Base-by-base conservation (phyloP, 306 rosid species). In the Gynostemma pentaphyllum region DNA sequence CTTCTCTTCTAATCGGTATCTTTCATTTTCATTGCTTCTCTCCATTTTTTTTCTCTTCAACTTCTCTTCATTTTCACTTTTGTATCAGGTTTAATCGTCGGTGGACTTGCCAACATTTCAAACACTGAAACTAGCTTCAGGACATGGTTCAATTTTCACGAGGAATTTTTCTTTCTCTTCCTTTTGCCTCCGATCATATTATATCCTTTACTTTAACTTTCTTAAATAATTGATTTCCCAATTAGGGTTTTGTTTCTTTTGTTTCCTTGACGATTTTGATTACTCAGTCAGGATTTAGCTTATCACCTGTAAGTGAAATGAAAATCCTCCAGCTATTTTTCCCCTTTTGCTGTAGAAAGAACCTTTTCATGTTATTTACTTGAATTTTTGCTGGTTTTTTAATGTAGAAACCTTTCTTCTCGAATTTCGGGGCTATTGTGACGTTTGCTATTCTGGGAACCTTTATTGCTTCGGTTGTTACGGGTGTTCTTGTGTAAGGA, bases 211-310 rank as follows among this genome's bases (percentile, higher is more conserved):
- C 4, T 52, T 14, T 12, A 7, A n/a, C n/a, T n/a, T n/a, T n/a
- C n/a, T n/a, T n/a, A n/a, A n/a, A 44, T 48, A 36, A 9, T 7
- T 61, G 18, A 39, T 61, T 54, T 30, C 46, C 24, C 29, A 28
- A 27, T 8, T 59, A 21, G 32, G 7, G 44, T 30, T 13, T 19
- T 56, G 23, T 29, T 37, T 18, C 15, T 62, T 74, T 53, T 40
- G 64, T 76, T 79, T 82, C 78, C 92, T 88, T 92, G 79, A 92
- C 83, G n/a, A 71, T 69, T 27, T 53, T 69, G 74, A 78, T 71
- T 76, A 92, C 99, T 82, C 99, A 92, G 78, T 92, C 99, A 64
- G 99, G 99, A 44, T 92, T 92, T 79, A 92, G 99, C 76, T 95
- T 92, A 26, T 69, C 94, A 68, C 99, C 99, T 66, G 99, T 92